These are phyloP conservation scores for Entamoeba histolytica DNA, from an alignment of 208 protist genomes.

Conservation along the genomic window DNA sequence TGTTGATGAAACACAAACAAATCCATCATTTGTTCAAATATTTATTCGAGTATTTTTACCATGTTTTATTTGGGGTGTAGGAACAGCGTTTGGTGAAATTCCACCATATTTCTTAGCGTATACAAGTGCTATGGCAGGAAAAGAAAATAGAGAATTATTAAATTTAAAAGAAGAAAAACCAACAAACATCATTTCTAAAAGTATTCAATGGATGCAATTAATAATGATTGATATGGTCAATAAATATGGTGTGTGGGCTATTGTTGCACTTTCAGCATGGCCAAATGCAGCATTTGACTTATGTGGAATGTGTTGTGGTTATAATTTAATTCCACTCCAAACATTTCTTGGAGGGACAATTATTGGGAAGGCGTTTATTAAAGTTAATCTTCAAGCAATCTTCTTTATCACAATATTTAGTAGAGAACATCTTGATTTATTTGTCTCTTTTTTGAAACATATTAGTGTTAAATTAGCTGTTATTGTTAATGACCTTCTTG, in stretches of 20 bases:
- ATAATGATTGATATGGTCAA: neutral
- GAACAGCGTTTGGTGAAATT: neutral
- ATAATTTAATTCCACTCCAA: neutral
- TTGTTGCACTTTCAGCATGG: neutral
- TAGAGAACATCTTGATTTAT: neutral
- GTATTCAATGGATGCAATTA: neutral
- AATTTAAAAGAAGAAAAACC: neutral
- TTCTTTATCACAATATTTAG: neutral
- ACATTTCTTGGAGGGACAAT: neutral
- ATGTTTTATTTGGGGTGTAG: neutral
- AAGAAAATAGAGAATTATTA: neutral
- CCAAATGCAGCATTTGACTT: neutral
- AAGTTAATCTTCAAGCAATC: neutral
- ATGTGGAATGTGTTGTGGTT: neutral
- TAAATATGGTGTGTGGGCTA: neutral
- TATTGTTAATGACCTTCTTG: neutral
- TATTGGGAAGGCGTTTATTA: neutral
- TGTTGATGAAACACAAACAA: neutral
- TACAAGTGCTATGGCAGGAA: neutral
- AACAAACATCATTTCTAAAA: neutral
- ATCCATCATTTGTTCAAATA: neutral
- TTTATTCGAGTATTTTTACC: neutral
- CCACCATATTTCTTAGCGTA: neutral
- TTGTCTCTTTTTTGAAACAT: neutral
- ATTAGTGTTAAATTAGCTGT: neutral